Conservation (phyloP, 2,329 filamentous ascomycete species). For the Fusarium pseudonygamai region DNA sequence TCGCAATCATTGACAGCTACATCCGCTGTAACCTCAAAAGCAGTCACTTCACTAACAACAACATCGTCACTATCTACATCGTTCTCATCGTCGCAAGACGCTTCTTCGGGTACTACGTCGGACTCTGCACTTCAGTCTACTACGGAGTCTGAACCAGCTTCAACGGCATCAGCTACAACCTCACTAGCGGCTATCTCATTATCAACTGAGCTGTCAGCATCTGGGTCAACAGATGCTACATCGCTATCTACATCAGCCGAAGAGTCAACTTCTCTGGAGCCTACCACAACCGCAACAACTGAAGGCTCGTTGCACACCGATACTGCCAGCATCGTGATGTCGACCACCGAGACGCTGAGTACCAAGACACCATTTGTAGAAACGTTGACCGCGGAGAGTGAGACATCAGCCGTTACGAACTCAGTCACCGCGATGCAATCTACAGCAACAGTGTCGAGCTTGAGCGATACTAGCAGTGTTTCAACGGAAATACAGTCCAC, state of each 20-base stretch:
- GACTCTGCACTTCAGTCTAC: not conserved
- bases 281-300: fast-evolving
- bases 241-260: not conserved
- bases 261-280: fast-evolving
- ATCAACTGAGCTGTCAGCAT: not conserved
- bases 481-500: not conserved
- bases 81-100: fast-evolving
- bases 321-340: fast-evolving
- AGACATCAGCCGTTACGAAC: not conserved
- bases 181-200: not conserved
- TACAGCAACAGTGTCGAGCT: fast-evolving
- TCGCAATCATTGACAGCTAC: not conserved
- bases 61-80: not conserved
- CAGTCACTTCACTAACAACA: not conserved
- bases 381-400: not conserved
- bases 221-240: fast-evolving
- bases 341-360: not conserved
- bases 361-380: fast-evolving
- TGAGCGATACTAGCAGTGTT: not conserved
- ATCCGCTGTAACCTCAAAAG: not conserved
- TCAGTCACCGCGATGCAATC: not conserved
- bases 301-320: fast-evolving
- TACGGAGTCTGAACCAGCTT: not conserved
- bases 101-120: fast-evolving
- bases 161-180: not conserved